Conservation (phyloP, 805 yeast species). For the Kodamaea fukazawae region DNA sequence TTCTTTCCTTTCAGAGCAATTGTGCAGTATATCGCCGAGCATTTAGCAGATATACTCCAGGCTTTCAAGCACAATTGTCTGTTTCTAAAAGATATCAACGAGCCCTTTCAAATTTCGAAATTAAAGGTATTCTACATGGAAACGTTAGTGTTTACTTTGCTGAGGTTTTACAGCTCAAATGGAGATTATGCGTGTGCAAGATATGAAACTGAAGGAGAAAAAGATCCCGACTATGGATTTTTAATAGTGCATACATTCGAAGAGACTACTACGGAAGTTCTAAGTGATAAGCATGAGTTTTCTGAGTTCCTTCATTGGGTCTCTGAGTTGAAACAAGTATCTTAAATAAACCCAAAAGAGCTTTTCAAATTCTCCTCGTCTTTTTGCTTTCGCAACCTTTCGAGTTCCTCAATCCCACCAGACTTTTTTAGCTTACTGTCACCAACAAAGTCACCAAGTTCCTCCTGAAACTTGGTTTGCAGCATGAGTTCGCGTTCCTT, state of each 20-base stretch:
- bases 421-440: conserved; percentile 72
- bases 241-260: background rate
- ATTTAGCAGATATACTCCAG: conserved; percentile 12
- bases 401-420: conserved; percentile 89
- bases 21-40: conserved; percentile 12
- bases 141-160: conserved; percentile 13
- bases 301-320: conserved; percentile 7
- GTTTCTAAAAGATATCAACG: background rate
- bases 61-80: conserved; percentile 10
- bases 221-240: background rate
- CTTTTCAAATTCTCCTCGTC: conserved; percentile 69
- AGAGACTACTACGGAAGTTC: background rate
- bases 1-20: conserved; percentile 13
- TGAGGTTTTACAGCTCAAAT: conserved; percentile 15
- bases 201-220: background rate
- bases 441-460: conserved; percentile 79
- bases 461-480: conserved; percentile 74
- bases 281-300: background rate
- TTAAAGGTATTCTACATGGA: conserved; percentile 15
- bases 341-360: conserved; percentile 30
- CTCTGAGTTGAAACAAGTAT: background rate
- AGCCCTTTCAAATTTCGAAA: background rate
- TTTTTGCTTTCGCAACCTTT: conserved; percentile 60
- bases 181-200: background rate
- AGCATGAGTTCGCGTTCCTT: conserved; percentile 59